These are phyloP conservation scores for Cercophora newfieldiana DNA, from an alignment of 495 filamentous ascomycete genomes.

Conservation along the genomic window DNA sequence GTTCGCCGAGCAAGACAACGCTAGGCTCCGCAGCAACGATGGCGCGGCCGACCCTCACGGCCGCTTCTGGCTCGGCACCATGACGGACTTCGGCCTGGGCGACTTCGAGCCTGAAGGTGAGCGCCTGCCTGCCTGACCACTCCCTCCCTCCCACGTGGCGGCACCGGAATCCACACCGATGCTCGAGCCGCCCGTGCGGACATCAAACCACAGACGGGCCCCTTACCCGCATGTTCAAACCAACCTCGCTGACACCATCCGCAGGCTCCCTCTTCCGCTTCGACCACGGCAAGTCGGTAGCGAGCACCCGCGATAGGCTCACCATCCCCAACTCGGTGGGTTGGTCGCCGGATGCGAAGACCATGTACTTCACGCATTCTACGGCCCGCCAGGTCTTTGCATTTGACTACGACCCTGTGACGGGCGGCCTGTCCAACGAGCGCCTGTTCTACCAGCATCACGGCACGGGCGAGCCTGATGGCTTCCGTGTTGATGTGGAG, in stretches of 20 bases:
- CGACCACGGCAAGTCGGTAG: constrained; percentile 23
- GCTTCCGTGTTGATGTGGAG: constrained; percentile 69
- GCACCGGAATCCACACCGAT: constrained; percentile 2
- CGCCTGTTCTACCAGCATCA: constrained; percentile 66
- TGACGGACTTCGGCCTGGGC: constrained; percentile 71
- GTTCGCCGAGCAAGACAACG: constrained; percentile 48
- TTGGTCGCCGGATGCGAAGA: constrained; percentile 69
- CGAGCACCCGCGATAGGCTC: constrained; percentile 33
- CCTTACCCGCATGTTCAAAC: background rate
- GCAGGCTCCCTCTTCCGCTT: constrained; percentile 46
- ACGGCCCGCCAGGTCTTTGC: constrained; percentile 69
- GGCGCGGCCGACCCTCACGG: constrained; percentile 79
- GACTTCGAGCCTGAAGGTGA: constrained; percentile 55
- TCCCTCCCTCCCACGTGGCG: constrained; percentile 29
- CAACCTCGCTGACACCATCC: background rate
- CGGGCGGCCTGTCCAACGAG: constrained; percentile 64
- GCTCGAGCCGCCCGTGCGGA: background rate
- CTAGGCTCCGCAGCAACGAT: constrained; percentile 69
- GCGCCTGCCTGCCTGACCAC: constrained; percentile 18
- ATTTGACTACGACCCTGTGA: constrained; percentile 68
- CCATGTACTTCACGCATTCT: constrained; percentile 82
- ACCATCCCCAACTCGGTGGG: constrained; percentile 87
- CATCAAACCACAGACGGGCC: background rate
- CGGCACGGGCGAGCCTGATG: constrained; percentile 67
- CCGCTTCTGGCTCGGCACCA: constrained; percentile 84